Conservation (phyloP, 2,329 filamentous ascomycete genomes). For the Rutstroemia sp. region DNA sequence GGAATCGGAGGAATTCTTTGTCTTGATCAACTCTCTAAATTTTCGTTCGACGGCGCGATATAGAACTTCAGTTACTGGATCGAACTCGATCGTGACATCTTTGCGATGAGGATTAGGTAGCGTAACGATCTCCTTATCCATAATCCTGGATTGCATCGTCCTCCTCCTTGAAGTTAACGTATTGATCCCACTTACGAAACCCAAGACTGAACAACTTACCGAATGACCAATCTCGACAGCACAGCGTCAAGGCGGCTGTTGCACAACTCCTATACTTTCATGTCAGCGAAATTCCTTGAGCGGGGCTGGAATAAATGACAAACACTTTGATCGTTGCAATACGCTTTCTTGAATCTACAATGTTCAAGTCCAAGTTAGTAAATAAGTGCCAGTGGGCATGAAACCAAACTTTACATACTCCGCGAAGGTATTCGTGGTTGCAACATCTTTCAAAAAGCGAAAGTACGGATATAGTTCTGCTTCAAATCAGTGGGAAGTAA, state of each 20-base stretch:
- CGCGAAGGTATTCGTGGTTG: background rate
- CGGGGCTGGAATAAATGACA: background rate
- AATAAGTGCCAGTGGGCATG: background rate
- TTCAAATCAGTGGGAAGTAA: background rate
- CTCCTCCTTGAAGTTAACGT: background rate
- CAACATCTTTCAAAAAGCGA: background rate
- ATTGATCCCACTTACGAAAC: background rate
- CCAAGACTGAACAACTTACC: background rate
- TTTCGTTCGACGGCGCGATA: background rate
- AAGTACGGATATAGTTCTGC: slow-evolving; percentile 1
- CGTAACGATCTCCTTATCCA: background rate
- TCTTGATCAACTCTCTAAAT: background rate
- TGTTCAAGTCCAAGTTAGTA: background rate
- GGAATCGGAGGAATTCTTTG: background rate
- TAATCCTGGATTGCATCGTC: background rate
- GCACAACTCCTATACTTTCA: background rate
- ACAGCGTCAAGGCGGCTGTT: background rate
- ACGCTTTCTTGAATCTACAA: background rate
- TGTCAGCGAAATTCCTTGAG: background rate
- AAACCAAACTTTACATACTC: background rate
- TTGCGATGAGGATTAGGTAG: background rate
- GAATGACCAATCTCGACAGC: background rate
- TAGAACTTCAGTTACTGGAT: background rate
- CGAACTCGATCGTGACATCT: background rate
- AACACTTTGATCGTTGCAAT: background rate